Conservation (phyloP, 1,284 basidiomycete species). For the Moesziomyces antarcticus region DNA sequence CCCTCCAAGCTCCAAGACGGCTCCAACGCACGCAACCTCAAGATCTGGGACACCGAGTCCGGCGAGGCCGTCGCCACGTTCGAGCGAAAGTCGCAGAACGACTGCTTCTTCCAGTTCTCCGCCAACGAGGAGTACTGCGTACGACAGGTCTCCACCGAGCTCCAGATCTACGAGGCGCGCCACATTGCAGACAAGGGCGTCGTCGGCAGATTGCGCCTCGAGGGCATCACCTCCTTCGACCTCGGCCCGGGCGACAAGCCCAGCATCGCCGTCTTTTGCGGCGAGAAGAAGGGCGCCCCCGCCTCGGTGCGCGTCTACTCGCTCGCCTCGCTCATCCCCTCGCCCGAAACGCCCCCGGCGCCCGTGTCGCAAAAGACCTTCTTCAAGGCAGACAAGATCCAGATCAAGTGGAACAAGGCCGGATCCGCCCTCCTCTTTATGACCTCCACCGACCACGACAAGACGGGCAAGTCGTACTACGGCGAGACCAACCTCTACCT, state of each 20-base stretch:
- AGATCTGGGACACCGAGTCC: constrained; percentile 82
- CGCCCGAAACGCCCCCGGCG: constrained; percentile 75
- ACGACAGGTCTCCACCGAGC: constrained; percentile 82
- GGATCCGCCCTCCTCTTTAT: constrained; percentile 80
- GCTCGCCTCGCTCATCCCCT: constrained; percentile 74
- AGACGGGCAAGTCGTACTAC: constrained; percentile 96
- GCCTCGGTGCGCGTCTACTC: constrained; percentile 87
- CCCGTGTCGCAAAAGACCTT: constrained; percentile 80
- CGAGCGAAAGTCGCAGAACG: constrained; percentile 83
- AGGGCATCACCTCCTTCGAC: constrained; percentile 80
- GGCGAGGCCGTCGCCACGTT: constrained; percentile 84
- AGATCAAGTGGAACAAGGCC: constrained; percentile 95
- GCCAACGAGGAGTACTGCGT: constrained; percentile 89
- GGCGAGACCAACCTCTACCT: constrained; percentile 96
- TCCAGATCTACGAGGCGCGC: constrained; percentile 85
- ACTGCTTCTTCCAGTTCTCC: constrained; percentile 83
- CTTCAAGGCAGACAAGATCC: constrained; percentile 93
- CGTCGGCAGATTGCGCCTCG: constrained; percentile 82
- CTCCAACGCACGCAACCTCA: constrained; percentile 82
- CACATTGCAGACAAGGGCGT: constrained; percentile 80
- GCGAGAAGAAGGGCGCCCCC: constrained; percentile 96
- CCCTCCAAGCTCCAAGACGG: constrained; percentile 80
- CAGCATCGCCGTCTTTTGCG: constrained; percentile 86
- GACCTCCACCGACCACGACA: constrained; percentile 95
- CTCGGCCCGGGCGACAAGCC: constrained; percentile 86